A percentile compares a stretch with the other conserved stretches of the same genome.
Conservation (phyloP, 2,329 filamentous ascomycete genomes). For the Erysiphe neolycopersici region DNA sequence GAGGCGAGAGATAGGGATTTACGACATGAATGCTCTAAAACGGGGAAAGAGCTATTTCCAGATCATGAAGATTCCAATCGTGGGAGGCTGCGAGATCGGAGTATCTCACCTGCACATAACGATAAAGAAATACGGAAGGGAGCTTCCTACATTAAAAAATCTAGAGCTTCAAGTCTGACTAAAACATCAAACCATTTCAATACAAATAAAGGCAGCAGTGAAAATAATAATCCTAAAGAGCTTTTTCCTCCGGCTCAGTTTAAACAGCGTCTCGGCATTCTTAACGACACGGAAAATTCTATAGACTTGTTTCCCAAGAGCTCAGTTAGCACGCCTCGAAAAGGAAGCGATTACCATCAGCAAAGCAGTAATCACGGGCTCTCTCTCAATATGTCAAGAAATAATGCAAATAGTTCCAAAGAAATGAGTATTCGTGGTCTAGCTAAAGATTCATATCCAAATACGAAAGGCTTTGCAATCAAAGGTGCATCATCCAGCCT, state of each 20-base stretch:
- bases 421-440: slow-evolving; percentile 35
- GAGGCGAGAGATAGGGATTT: not conserved
- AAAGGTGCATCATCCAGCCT: slow-evolving; percentile 33
- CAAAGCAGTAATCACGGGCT: no score
- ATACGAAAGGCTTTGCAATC: slow-evolving; percentile 29
- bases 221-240: slow-evolving; percentile 16
- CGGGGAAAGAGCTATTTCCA: slow-evolving; percentile 35
- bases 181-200: not conserved
- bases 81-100: slow-evolving; percentile 12
- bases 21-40: slow-evolving; percentile 1
- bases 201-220: not conserved
- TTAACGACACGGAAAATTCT: slow-evolving; percentile 26
- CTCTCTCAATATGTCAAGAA: no score
- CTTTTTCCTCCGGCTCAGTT: slow-evolving; percentile 25
- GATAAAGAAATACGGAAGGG: no score
- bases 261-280: slow-evolving; percentile 22
- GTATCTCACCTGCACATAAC: slow-evolving; percentile 10
- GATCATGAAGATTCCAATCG: slow-evolving; percentile 11
- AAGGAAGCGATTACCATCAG: slow-evolving; percentile 16
- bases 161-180: slow-evolving; percentile 5
- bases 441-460: slow-evolving; percentile 17
- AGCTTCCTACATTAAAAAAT: slow-evolving; percentile 4
- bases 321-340: slow-evolving; percentile 22
- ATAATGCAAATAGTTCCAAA: no score
- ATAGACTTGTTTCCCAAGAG: slow-evolving; percentile 23